Evolutionary conservation across 2,329 filamentous ascomycete species (phyloP).

Genomic region (Metarhizium brunneum): DNA sequence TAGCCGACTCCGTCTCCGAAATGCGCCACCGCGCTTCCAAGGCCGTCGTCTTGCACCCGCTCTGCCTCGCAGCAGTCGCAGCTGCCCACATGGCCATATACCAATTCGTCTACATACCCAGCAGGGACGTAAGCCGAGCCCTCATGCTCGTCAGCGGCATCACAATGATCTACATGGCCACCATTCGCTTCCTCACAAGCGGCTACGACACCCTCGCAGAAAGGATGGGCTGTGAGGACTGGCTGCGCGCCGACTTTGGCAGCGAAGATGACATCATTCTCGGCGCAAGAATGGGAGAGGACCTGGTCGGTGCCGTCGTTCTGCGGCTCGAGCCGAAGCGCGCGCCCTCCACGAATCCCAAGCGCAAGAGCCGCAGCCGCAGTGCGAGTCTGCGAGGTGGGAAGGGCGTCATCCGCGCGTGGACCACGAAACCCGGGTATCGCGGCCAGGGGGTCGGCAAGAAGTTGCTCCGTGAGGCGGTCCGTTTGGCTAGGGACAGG

Average conservation of each 20-base stretch:
- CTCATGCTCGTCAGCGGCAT: conserved; percentile 51
- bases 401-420: conserved; percentile 66
- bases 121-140: conserved; percentile 42
- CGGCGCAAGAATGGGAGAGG: conserved; percentile 56
- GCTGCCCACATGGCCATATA: conserved; percentile 34
- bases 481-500: conserved; percentile 55
- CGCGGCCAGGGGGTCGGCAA: conserved; percentile 63
- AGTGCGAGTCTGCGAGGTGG: conserved; percentile 42
- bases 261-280: conserved; percentile 48
- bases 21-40: conserved; percentile 62
- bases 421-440: conserved; percentile 66
- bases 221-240: conserved; percentile 45
- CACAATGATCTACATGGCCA: conserved; percentile 53
- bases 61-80: conserved; percentile 39
- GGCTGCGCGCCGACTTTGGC: conserved; percentile 37
- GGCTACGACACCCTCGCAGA: conserved; percentile 58
- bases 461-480: conserved; percentile 64
- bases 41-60: conserved; percentile 54
- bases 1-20: conserved; percentile 76
- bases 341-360: conserved; percentile 10
- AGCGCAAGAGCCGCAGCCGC: conserved; percentile 28
- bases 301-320: conserved; percentile 63
- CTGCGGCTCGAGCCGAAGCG: conserved; percentile 49
- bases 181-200: conserved; percentile 48
- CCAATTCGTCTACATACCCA: conserved; percentile 34